Conservation (phyloP, 371 early-diverging fungal species). For the Mortierella sp. region DNA sequence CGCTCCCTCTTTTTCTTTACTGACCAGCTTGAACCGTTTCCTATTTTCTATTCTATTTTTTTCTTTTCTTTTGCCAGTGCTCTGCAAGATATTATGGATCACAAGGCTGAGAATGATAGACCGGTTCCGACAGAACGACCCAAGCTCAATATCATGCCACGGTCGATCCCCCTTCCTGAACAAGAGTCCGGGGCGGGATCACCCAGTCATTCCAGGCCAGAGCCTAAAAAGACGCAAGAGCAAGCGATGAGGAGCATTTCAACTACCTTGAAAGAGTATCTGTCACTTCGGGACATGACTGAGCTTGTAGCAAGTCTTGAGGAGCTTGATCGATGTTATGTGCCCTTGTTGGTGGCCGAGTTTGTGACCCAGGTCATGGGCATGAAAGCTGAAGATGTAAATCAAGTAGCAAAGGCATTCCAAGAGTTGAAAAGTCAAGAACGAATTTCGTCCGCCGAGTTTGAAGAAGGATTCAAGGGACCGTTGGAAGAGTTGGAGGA, state of each 20-base stretch:
- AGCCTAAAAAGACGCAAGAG: slow-evolving; percentile 64
- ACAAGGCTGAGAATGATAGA: slow-evolving; percentile 50
- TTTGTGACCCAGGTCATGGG: slow-evolving; percentile 66
- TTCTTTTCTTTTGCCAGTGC: slow-evolving; percentile 42
- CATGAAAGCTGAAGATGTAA: slow-evolving; percentile 66
- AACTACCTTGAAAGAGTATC: slow-evolving; percentile 77
- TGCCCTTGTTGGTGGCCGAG: slow-evolving; percentile 57
- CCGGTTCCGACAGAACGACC: slow-evolving; percentile 55
- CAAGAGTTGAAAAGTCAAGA: slow-evolving; percentile 56
- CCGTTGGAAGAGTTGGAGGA: slow-evolving; percentile 79
- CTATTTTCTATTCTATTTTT: neutral
- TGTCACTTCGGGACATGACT: slow-evolving; percentile 63
- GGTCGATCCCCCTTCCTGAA: slow-evolving; percentile 37
- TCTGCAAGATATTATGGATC: slow-evolving; percentile 54
- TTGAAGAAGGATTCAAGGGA: slow-evolving; percentile 65
- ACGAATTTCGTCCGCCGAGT: slow-evolving; percentile 55
- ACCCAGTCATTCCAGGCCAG: slow-evolving; percentile 21
- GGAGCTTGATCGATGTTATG: slow-evolving; percentile 71
- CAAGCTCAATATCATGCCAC: slow-evolving; percentile 57
- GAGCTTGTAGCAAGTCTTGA: slow-evolving; percentile 73
- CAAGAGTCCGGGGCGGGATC: slow-evolving; percentile 18
- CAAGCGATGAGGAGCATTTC: slow-evolving; percentile 69
- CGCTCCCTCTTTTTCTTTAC: neutral
- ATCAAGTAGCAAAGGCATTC: slow-evolving; percentile 64
- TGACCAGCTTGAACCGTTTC: neutral